Evolutionary conservation across 208 protist species (phyloP).

Genomic region (Trypanosoma theileri): DNA sequence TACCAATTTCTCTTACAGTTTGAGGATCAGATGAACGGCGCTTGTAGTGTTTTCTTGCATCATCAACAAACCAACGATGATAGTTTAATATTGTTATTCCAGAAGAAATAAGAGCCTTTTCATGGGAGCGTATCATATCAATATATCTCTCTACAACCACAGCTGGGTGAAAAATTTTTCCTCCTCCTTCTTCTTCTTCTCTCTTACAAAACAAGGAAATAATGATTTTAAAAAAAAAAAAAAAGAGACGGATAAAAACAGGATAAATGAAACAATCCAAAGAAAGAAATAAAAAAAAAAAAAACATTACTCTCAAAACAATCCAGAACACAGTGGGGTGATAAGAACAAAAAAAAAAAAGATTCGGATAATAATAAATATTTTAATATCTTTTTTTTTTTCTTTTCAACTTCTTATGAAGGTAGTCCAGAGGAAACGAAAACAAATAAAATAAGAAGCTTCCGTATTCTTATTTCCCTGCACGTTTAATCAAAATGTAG

Average conservation of each 20-base stretch:
- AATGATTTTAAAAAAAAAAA: constrained; percentile 19
- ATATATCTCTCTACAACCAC: background rate
- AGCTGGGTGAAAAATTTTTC: background rate
- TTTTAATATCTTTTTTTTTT: too few species aligned
- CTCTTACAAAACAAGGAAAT: constrained; percentile 1
- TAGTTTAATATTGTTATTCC: background rate
- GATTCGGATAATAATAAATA: too few species aligned
- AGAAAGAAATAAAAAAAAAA: too few species aligned
- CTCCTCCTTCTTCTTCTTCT: background rate
- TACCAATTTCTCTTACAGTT: constrained; percentile 59
- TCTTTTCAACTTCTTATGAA: background rate
- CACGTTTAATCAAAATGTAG: constrained; percentile 84
- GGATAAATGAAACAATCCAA: too few species aligned
- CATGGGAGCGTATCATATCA: constrained; percentile 16
- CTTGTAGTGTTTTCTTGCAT: constrained; percentile 36
- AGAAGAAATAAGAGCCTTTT: background rate
- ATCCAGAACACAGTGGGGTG: too few species aligned
- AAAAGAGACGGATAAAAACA: background rate
- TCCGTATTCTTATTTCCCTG: constrained; percentile 48
- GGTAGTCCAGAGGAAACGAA: background rate
- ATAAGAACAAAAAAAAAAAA: too few species aligned
- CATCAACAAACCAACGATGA: constrained; percentile 4
- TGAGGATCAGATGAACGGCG: constrained; percentile 76
- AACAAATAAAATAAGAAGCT: constrained; percentile 17
- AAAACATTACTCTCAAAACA: too few species aligned